Evolutionary conservation across 306 rosid species (phyloP).

Genomic region (Dicorynia guianensis): DNA sequence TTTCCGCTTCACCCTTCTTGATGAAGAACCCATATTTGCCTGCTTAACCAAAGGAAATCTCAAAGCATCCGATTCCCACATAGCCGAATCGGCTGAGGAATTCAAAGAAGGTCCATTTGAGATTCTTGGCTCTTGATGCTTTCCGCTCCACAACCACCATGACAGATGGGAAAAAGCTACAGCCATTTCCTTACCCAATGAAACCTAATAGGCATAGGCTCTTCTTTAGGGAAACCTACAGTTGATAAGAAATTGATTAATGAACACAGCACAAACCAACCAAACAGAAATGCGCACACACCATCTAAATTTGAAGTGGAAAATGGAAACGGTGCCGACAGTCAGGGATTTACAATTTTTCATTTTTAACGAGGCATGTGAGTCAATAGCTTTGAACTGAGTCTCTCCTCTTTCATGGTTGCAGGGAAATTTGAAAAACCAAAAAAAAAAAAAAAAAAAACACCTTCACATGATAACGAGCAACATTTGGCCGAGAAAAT

Average conservation of each 20-base stretch:
- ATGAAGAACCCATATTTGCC: constrained; percentile 52
- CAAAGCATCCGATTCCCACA: constrained; percentile 61
- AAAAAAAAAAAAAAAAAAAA: background rate
- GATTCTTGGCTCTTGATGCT: constrained; percentile 62
- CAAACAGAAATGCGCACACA: background rate
- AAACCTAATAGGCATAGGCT: background rate
- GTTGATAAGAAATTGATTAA: constrained; percentile 23
- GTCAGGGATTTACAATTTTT: background rate
- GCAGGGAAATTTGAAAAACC: background rate
- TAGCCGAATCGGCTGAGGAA: constrained; percentile 52
- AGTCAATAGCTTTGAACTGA: background rate
- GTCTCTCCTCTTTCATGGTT: background rate
- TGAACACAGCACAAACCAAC: constrained; percentile 34
- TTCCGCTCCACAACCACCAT: constrained; percentile 73
- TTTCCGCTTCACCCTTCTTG: constrained; percentile 67
- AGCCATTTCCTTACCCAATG: constrained; percentile 52
- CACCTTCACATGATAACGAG: background rate
- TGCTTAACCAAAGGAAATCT: constrained; percentile 58
- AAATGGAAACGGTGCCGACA: background rate
- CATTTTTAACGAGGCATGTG: background rate
- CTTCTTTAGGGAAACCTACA: constrained; percentile 27
- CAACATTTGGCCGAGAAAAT: background rate
- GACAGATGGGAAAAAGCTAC: constrained; percentile 63
- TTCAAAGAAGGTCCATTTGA: constrained; percentile 50
- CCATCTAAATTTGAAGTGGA: constrained; percentile 19